Percentiles rank a stretch among this genome's conserved stretches.
These are phyloP conservation scores for Puya raimondii DNA, from an alignment of 176 grass and related monocot genomes.

Conservation along the genomic window DNA sequence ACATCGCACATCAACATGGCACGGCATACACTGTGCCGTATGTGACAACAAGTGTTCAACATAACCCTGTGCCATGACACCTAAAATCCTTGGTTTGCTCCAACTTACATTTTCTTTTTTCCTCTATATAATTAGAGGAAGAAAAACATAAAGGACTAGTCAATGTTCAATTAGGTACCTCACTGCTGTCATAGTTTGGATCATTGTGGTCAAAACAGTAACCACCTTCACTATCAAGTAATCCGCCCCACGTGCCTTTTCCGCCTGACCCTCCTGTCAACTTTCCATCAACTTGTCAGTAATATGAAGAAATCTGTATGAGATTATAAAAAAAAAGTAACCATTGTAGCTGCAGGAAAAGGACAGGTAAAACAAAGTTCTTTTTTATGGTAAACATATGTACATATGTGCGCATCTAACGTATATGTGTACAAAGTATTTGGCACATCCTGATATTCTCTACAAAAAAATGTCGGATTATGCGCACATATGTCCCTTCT, in stretches of 20 bases:
- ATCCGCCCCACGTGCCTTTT: constrained; percentile 9
- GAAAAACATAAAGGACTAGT: background rate
- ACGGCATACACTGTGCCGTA: too few relatives aligned
- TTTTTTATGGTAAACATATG: too few relatives aligned
- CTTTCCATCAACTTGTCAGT: background rate
- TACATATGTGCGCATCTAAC: too few relatives aligned
- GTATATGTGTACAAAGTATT: too few relatives aligned
- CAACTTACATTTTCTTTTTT: too few relatives aligned
- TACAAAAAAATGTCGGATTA: too few relatives aligned
- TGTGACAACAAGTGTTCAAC: too few relatives aligned
- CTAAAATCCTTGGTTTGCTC: too few relatives aligned
- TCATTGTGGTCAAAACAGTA: constrained; percentile 4
- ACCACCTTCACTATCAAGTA: background rate
- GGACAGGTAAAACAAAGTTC: background rate
- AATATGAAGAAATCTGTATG: background rate
- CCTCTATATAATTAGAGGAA: background rate
- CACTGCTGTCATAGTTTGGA: constrained; percentile 13
- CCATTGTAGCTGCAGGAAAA: background rate
- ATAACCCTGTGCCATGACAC: too few relatives aligned
- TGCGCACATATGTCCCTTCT: too few relatives aligned
- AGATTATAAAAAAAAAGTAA: background rate
- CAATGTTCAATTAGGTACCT: background rate
- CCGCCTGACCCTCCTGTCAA: constrained; percentile 6
- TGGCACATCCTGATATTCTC: too few relatives aligned
- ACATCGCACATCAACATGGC: too few relatives aligned